Base-by-base conservation (phyloP, 2,329 filamentous ascomycete species). In the Cladosporium cucumerinum region DNA sequence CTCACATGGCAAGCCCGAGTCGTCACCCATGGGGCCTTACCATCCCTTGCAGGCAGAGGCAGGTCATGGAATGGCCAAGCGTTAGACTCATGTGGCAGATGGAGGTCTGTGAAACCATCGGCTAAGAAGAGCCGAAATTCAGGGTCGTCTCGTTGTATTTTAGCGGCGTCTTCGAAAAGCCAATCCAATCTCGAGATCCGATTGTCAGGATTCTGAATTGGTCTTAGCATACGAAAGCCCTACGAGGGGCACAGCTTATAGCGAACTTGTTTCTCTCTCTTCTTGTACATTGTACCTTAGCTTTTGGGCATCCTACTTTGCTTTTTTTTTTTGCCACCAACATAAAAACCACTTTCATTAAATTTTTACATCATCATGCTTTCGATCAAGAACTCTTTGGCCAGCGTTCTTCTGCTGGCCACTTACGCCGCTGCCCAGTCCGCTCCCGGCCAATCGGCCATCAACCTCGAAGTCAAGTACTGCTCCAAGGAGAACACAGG, bases 401-500 rank as follows among this genome's bases (percentile, higher is more conserved):
- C 43, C 58, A 51, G 58, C 30, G 21, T 36, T 23, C 46, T 61
- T 48, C 18, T 61, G 58, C 58, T 61, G 46, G 58, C 58, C 23
- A 18, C 30, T n/a, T 49, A 52, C 8, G 58, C 43, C 28, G 28
- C 43, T 14, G 57, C 25, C 5, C 57, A 52, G 49, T 32, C 26
- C 5, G 26, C 51, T n/a, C 26, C 36, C 2, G 30, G 43, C 7
- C 58, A 61, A 25, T 49, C 46, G 18, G 58, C 58, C 21, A 49
- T 49, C 28, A 61, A 61, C 58, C 43, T 61, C 3, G 10, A 28
- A 5, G 58, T 61, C 39, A 52, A 68, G 49, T 82, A 81, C 69
- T 83, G 81, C 71, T 82, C 81, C 8, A 76, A 72, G 39, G 72
- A 81, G 58, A 83, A 82, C 67, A 77, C 77, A 12, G 77, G 74